phyloP scores from a whole-genome alignment of 495 filamentous ascomycete species.

The Penicillium canariense region DNA sequence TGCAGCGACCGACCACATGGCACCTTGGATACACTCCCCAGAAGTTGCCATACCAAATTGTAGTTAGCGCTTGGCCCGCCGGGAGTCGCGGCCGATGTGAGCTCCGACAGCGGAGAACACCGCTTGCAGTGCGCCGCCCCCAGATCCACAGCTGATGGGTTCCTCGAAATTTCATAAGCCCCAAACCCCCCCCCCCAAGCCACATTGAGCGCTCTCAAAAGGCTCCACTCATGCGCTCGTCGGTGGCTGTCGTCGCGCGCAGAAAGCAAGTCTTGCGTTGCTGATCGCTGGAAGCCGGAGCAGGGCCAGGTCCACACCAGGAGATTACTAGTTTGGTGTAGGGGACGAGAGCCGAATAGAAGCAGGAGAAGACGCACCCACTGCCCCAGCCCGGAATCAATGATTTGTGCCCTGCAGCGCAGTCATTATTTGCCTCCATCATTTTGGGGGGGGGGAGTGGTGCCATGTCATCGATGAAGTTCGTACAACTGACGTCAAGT shows the following conservation, averaged over 20 bases:
- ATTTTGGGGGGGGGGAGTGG: background rate
- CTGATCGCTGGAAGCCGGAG: background rate
- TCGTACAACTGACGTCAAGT: constrained; percentile 27
- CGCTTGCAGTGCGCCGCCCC: constrained; percentile 8
- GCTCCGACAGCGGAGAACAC: constrained; percentile 1
- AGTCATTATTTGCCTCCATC: background rate
- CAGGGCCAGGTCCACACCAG: background rate
- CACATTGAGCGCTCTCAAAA: background rate
- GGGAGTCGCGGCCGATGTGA: background rate
- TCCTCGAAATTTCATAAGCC: too few relatives aligned
- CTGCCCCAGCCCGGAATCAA: too few relatives aligned
- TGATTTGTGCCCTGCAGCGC: too few relatives aligned
- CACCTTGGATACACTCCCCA: background rate
- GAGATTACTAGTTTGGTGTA: constrained; percentile 2
- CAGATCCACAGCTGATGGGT: constrained; percentile 2
- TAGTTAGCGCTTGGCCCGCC: background rate
- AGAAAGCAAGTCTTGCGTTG: background rate
- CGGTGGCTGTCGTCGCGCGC: background rate
- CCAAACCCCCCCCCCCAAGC: too few relatives aligned
- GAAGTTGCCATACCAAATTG: constrained; percentile 6
- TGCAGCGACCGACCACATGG: background rate
- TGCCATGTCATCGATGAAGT: constrained; percentile 10
- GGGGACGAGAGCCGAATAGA: background rate
- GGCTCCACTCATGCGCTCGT: background rate
- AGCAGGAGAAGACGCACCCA: too few relatives aligned